Evolutionary conservation across 2,329 filamentous ascomycete species (phyloP).

Genomic region (Camptophora hylomeconis): DNA sequence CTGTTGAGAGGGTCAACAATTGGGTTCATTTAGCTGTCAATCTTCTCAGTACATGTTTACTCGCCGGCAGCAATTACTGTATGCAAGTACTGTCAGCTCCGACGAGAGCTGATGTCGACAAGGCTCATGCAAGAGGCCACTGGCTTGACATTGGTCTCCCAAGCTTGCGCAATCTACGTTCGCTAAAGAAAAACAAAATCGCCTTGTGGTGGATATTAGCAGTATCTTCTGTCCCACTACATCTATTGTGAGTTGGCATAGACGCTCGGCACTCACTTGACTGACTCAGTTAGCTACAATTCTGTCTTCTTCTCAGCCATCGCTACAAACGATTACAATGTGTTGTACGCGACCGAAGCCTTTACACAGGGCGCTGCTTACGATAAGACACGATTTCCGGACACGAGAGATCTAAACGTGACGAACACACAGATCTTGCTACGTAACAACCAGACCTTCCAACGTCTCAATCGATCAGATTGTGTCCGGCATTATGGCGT

Average conservation of each 20-base stretch:
- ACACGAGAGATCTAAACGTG: constrained; percentile 3
- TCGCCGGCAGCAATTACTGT: constrained; percentile 37
- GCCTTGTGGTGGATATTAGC: constrained; percentile 33
- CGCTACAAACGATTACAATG: constrained; percentile 12
- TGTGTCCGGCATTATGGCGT: constrained; percentile 13
- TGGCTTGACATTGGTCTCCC: constrained; percentile 7
- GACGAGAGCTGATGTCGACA: constrained; percentile 36
- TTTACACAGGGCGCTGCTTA: constrained; percentile 4
- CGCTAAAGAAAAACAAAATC: constrained; percentile 11
- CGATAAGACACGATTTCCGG: constrained; percentile 4
- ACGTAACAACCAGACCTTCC: neutral
- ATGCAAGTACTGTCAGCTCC: constrained; percentile 41
- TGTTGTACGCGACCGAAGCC: constrained; percentile 6
- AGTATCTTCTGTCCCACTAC: constrained; percentile 18
- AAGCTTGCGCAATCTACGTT: constrained; percentile 8
- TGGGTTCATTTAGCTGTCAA: constrained; percentile 37
- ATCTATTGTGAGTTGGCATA: constrained; percentile 9
- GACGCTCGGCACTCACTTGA: neutral
- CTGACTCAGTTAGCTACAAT: constrained; percentile 11
- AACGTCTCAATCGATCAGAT: constrained; percentile 5
- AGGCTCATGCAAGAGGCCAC: constrained; percentile 26
- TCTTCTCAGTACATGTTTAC: constrained; percentile 30
- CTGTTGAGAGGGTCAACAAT: constrained; percentile 11
- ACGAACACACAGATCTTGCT: constrained; percentile 1
- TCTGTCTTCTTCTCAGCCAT: constrained; percentile 10